phyloP scores from a whole-genome alignment of 345 rosid species.

The Firmiana major region DNA sequence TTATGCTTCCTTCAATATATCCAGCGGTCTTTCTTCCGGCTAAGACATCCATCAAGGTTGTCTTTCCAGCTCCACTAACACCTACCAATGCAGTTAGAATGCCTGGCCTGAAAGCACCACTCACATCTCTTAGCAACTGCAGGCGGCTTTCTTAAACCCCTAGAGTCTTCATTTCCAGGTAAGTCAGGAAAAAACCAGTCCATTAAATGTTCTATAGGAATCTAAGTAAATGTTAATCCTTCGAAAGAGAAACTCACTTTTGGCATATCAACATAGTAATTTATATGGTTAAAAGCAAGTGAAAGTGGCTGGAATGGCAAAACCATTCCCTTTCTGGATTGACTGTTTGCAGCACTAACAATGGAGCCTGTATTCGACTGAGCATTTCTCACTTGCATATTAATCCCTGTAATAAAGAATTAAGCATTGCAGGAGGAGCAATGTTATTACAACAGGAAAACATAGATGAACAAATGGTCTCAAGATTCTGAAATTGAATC shows the following conservation, averaged over 20 bases:
- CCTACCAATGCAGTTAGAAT: slow-evolving; percentile 73
- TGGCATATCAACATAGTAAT: slow-evolving; percentile 76
- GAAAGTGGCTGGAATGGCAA: slow-evolving; percentile 73
- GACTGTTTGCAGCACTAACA: neutral
- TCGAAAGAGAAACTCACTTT: slow-evolving; percentile 35
- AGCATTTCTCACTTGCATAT: neutral
- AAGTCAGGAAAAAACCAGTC: neutral
- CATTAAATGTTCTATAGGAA: neutral
- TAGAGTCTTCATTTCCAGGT: slow-evolving; percentile 65
- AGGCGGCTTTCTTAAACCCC: slow-evolving; percentile 53
- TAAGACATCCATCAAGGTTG: slow-evolving; percentile 76
- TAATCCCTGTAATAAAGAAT: neutral
- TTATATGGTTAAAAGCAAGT: slow-evolving; percentile 59
- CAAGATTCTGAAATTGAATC: neutral
- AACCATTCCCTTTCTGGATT: slow-evolving; percentile 49
- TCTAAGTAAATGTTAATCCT: neutral
- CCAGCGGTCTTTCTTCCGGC: slow-evolving; percentile 76
- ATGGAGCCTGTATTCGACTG: neutral
- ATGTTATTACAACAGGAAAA: neutral
- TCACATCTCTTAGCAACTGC: slow-evolving; percentile 52
- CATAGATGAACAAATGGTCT: neutral
- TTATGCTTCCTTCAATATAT: slow-evolving; percentile 59
- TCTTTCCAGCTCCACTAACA: slow-evolving; percentile 84
- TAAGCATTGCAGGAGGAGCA: neutral
- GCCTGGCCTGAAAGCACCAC: slow-evolving; percentile 83